A percentile compares a stretch with the other conserved stretches of the same genome.
Evolutionary conservation across 352 stramenopile species (phyloP).

Genomic region (Phytophthora citrophthora): DNA sequence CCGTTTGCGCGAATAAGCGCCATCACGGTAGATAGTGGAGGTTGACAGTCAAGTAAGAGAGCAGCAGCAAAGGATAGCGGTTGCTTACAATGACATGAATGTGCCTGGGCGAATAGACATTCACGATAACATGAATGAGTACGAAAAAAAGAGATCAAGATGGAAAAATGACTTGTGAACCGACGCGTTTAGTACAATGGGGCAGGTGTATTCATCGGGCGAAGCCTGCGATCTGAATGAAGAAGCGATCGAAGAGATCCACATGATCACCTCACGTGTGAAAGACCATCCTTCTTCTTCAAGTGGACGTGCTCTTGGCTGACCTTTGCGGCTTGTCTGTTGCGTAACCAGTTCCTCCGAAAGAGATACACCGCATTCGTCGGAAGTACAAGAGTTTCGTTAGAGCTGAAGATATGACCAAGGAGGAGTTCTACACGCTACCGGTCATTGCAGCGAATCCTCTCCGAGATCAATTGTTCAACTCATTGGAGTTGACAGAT

Average conservation of each 20-base stretch:
- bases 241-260: constrained; percentile 65
- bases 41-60: constrained; percentile 1
- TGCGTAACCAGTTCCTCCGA: constrained; percentile 40
- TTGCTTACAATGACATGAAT: constrained; percentile 12
- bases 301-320: constrained; percentile 1
- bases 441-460: constrained; percentile 50
- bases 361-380: constrained; percentile 64
- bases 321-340: background rate
- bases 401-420: constrained; percentile 56
- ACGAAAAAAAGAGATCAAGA: constrained; percentile 1
- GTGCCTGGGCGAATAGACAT: constrained; percentile 17
- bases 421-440: constrained; percentile 61
- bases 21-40: background rate
- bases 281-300: background rate
- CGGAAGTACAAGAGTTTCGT: constrained; percentile 43
- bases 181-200: constrained; percentile 19
- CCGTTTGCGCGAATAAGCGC: constrained; percentile 40
- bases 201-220: constrained; percentile 25
- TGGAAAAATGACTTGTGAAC: constrained; percentile 6
- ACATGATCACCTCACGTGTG: constrained; percentile 65
- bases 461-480: constrained; percentile 52
- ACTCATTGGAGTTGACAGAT: constrained; percentile 46
- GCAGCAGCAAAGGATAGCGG: background rate
- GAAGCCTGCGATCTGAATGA: constrained; percentile 53
- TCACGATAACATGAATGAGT: constrained; percentile 16